Evolutionary conservation across 345 rosid species (phyloP).

Genomic region (Corchorus capsularis): DNA sequence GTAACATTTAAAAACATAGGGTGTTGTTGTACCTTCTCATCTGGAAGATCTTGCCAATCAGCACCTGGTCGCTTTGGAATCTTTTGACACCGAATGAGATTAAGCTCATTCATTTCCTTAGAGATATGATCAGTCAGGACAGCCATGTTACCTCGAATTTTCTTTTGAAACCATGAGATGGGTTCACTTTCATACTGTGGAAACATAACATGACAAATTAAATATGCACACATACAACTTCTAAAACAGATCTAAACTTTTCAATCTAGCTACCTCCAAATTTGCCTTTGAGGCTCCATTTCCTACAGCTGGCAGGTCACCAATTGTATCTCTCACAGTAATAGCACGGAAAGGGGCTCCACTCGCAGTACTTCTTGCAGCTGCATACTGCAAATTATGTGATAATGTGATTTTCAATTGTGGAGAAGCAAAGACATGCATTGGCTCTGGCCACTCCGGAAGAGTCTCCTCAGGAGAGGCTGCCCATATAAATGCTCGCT

Average conservation of each 20-base stretch:
- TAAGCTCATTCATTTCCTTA: slow-evolving; percentile 78
- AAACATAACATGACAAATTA: slow-evolving; percentile 7
- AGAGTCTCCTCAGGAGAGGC: slow-evolving; percentile 81
- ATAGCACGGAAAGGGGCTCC: slow-evolving; percentile 94
- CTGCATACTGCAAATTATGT: slow-evolving; percentile 54
- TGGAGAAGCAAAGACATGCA: slow-evolving; percentile 79
- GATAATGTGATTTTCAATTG: slow-evolving; percentile 63
- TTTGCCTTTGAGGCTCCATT: slow-evolving; percentile 62
- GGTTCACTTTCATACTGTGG: slow-evolving; percentile 62
- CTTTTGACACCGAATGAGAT: slow-evolving; percentile 64
- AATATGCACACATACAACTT: background rate
- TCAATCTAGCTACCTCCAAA: slow-evolving; percentile 43
- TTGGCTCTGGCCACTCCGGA: slow-evolving; percentile 99
- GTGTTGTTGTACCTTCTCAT: slow-evolving; percentile 54
- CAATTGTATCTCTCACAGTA: slow-evolving; percentile 90
- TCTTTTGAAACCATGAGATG: slow-evolving; percentile 84
- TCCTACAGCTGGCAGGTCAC: slow-evolving; percentile 74
- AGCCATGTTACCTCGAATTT: slow-evolving; percentile 51
- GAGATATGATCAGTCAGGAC: slow-evolving; percentile 76
- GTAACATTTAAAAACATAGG: background rate
- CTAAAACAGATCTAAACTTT: background rate
- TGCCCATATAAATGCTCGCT: slow-evolving; percentile 93
- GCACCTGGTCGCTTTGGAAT: slow-evolving; percentile 89
- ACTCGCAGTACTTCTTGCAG: slow-evolving; percentile 65
- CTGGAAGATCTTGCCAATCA: slow-evolving; percentile 89